Conservation (phyloP, 768 basidiomycete species). For the Boletellus ananas region DNA sequence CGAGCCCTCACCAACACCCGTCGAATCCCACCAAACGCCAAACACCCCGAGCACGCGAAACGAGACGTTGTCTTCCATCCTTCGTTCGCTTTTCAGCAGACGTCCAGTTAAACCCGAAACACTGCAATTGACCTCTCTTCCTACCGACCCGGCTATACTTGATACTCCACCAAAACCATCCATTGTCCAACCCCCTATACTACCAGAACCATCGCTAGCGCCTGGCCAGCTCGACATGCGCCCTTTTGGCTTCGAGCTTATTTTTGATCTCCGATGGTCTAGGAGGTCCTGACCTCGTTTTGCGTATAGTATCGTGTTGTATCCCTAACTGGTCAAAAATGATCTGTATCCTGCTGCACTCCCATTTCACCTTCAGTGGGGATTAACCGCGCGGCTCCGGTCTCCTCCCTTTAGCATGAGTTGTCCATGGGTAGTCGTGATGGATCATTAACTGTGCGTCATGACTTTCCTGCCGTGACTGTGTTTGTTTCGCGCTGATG, state of each 20-base stretch:
- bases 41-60: slow-evolving; percentile 7
- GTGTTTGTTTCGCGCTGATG: not conserved
- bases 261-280: slow-evolving; percentile 75
- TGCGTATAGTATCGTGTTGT: slow-evolving; percentile 17
- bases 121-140: not conserved
- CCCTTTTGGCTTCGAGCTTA: slow-evolving; percentile 64
- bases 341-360: slow-evolving; percentile 10
- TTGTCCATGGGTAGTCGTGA: not conserved
- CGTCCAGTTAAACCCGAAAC: slow-evolving; percentile 4
- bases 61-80: slow-evolving; percentile 20
- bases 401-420: no score
- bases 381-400: not conserved
- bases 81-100: slow-evolving; percentile 25
- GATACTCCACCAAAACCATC: slow-evolving; percentile 5
- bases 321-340: slow-evolving; percentile 13
- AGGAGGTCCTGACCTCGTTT: slow-evolving; percentile 13
- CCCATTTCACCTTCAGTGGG: not conserved
- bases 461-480: not conserved
- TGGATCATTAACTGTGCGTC: slow-evolving; percentile 1
- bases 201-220: slow-evolving; percentile 20
- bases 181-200: slow-evolving; percentile 9
- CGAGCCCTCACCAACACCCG: slow-evolving; percentile 12
- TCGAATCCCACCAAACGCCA: slow-evolving; percentile 10
- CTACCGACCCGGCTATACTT: not conserved
- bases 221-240: slow-evolving; percentile 68